Evolutionary conservation across 495 filamentous ascomycete genomes (phyloP).

Genomic region (Annulohypoxylon stygium): DNA sequence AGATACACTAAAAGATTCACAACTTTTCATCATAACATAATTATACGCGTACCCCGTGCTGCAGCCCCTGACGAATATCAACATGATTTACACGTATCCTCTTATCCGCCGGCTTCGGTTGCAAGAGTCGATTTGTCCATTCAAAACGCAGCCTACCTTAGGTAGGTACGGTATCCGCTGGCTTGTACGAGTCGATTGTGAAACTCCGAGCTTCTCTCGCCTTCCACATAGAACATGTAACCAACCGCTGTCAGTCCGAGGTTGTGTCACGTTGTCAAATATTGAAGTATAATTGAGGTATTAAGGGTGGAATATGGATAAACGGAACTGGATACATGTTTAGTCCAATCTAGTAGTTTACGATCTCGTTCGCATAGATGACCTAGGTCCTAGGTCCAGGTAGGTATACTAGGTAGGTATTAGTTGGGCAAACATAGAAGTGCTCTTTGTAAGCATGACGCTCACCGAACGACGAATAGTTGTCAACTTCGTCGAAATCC

Average conservation of each 20-base stretch:
- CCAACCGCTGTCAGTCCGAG: slow-evolving; percentile 32
- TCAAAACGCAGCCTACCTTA: slow-evolving; percentile 6
- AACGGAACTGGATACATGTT: background rate
- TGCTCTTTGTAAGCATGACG: background rate
- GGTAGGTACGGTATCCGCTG: slow-evolving; percentile 23
- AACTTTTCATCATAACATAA: slow-evolving; percentile 13
- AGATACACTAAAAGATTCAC: background rate
- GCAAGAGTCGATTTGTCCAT: background rate
- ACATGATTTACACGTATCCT: slow-evolving; percentile 12
- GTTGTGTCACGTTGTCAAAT: slow-evolving; percentile 34
- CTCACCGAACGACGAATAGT: slow-evolving; percentile 10
- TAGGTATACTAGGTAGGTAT: background rate
- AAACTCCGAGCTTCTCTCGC: slow-evolving; percentile 19
- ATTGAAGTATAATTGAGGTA: slow-evolving; percentile 37
- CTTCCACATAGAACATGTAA: slow-evolving; percentile 21
- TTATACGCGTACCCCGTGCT: slow-evolving; percentile 33
- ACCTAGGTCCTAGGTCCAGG: background rate
- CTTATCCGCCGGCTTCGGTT: slow-evolving; percentile 19
- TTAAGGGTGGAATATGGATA: slow-evolving; percentile 27
- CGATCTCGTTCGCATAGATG: background rate
- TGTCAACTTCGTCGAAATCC: background rate
- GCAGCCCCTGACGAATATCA: slow-evolving; percentile 15
- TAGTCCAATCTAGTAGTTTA: background rate
- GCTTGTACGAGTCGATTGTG: slow-evolving; percentile 25
- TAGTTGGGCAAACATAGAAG: slow-evolving; percentile 1